Conservation (phyloP, 208 protist genomes). For the Trypanosoma boissoni region DNA sequence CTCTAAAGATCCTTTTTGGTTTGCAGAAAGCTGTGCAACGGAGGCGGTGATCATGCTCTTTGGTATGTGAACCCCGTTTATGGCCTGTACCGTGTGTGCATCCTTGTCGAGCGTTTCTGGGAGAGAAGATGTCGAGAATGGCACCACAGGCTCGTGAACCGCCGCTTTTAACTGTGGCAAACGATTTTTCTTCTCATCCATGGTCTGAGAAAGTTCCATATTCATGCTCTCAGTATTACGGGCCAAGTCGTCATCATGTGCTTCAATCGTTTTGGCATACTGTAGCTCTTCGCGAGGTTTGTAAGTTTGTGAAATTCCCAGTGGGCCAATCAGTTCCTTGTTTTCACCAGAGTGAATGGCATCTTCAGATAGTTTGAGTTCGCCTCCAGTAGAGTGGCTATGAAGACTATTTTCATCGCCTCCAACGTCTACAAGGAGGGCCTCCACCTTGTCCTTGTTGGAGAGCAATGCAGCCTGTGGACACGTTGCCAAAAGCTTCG, state of each 20-base stretch:
- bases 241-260: too few species aligned
- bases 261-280: too few species aligned
- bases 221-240: too few species aligned
- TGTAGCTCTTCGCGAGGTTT: too few species aligned
- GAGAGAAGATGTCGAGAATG: conserved; percentile 9
- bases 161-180: too few species aligned
- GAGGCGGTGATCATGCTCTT: conserved; percentile 67
- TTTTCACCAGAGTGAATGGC: too few species aligned
- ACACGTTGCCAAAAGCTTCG: conserved; percentile 22
- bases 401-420: neutral
- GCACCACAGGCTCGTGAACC: too few species aligned
- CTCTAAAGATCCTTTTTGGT: conserved; percentile 66
- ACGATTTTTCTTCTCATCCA: too few species aligned
- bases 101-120: conserved; percentile 39
- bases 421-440: conserved; percentile 17
- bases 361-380: too few species aligned
- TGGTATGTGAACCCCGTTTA: conserved; percentile 77
- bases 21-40: conserved; percentile 46
- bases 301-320: too few species aligned
- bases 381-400: neutral
- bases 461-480: conserved; percentile 29
- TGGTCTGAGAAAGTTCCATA: too few species aligned
- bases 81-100: conserved; percentile 50
- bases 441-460: conserved; percentile 35
- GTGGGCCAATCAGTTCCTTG: too few species aligned